phyloP scores from a whole-genome alignment of 305 asterid genomes.

The Solanum aculeatissimum region DNA sequence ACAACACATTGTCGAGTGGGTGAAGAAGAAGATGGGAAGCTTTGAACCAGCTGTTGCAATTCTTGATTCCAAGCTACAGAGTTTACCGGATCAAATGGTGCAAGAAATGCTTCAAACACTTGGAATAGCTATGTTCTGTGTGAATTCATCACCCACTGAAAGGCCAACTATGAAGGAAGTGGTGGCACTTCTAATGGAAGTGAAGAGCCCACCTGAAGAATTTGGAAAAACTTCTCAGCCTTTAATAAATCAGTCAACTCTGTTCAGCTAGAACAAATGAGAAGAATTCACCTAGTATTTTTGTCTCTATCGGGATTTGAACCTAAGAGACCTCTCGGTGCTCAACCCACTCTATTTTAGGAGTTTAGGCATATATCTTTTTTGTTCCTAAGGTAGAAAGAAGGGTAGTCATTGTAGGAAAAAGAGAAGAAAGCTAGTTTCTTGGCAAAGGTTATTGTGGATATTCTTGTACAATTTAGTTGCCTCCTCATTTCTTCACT shows the following conservation, averaged over 20 bases:
- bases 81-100: conserved; percentile 75
- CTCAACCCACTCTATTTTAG: background rate
- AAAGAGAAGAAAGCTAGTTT: background rate
- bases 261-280: too few species aligned
- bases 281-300: too few species aligned
- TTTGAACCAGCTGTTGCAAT: conserved; percentile 71
- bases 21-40: conserved; percentile 94
- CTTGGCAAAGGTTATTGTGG: background rate
- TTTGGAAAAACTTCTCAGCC: conserved; percentile 83
- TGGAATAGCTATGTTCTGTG: conserved; percentile 94
- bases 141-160: conserved; percentile 74
- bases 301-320: too few species aligned
- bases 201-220: conserved; percentile 75
- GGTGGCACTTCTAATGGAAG: conserved; percentile 87
- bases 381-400: background rate
- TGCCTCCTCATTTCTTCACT: background rate
- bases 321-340: too few species aligned
- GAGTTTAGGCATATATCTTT: background rate
- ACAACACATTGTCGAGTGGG: conserved; percentile 92
- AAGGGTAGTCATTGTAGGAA: background rate
- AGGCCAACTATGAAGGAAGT: conserved; percentile 97
- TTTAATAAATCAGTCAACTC: conserved; percentile 50
- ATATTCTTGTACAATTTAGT: conserved; percentile 12
- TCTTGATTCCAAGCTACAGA: conserved; percentile 69
- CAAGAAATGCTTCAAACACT: conserved; percentile 98